Evolutionary conservation across 2,329 filamentous ascomycete species (phyloP).

Genomic region (Nigrospora sphaerica): DNA sequence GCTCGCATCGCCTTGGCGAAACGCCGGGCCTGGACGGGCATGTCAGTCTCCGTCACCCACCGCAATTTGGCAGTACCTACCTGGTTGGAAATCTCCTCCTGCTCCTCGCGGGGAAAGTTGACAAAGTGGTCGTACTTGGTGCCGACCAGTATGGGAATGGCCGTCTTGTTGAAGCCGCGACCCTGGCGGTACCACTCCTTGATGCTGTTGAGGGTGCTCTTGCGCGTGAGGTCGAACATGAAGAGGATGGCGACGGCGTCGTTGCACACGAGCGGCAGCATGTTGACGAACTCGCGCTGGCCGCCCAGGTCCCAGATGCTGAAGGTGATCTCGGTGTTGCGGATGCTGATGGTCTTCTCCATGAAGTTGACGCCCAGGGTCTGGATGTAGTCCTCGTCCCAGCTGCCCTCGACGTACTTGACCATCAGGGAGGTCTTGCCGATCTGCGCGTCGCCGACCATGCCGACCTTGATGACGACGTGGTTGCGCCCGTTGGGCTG

Average conservation of each 20-base stretch:
- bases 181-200: conserved; percentile 99
- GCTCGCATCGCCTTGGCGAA: conserved; percentile 99
- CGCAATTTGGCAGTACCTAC: conserved; percentile 34
- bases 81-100: conserved; percentile 97
- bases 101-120: conserved; percentile 94
- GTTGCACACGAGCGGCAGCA: conserved; percentile 98
- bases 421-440: conserved; percentile 99
- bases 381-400: conserved; percentile 99
- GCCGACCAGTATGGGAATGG: conserved; percentile 94
- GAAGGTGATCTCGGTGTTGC: conserved; percentile 99
- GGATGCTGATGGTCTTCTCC: conserved; percentile 99
- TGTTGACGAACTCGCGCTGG: conserved; percentile 98
- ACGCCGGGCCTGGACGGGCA: conserved; percentile 66
- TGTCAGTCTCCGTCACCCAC: conserved; percentile 9
- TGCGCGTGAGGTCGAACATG: conserved; percentile 98
- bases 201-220: conserved; percentile 97
- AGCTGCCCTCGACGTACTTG: conserved; percentile 98
- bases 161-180: conserved; percentile 97
- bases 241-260: conserved; percentile 97
- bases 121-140: conserved; percentile 99
- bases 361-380: conserved; percentile 99
- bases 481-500: conserved; percentile 49
- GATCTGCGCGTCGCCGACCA: conserved; percentile 98
- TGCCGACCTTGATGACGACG: conserved; percentile 98
- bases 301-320: conserved; percentile 98